Evolutionary conservation across 257 asterid species (phyloP).

Genomic region (Ilex asprella): DNA sequence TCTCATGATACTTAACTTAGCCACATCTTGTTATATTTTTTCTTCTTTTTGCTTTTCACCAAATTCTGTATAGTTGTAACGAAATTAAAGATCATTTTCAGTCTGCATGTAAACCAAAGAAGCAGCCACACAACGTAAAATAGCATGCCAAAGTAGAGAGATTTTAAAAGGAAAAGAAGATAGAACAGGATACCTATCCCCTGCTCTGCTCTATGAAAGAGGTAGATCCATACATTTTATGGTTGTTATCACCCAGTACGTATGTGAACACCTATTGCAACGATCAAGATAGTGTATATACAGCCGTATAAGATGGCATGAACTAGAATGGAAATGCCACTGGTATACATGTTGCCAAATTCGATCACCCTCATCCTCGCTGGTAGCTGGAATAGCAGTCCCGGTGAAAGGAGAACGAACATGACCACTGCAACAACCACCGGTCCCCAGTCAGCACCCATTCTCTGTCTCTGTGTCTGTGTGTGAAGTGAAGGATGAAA

Average conservation of each 20-base stretch:
- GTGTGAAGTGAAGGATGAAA: background rate
- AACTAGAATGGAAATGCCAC: conserved; percentile 75
- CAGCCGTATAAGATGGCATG: conserved; percentile 75
- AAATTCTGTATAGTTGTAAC: too few species aligned
- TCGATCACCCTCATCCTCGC: conserved; percentile 73
- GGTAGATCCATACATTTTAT: background rate
- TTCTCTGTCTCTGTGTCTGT: background rate
- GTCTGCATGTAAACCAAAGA: background rate
- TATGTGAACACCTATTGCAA: conserved; percentile 80
- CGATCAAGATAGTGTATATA: conserved; percentile 72
- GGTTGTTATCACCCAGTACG: conserved; percentile 33
- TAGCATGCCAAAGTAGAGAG: background rate
- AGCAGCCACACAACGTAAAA: background rate
- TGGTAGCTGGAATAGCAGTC: conserved; percentile 79
- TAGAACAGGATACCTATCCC: background rate
- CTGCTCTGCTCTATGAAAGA: background rate
- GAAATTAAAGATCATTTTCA: too few species aligned
- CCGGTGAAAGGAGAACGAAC: conserved; percentile 86
- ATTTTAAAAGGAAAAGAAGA: background rate
- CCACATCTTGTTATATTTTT: too few species aligned
- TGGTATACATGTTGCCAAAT: conserved; percentile 90
- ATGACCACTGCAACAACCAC: conserved; percentile 86
- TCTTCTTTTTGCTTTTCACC: too few species aligned
- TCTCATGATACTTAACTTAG: too few species aligned
- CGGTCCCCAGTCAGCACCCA: conserved; percentile 78